phyloP scores from a whole-genome alignment of 2,329 filamentous ascomycete genomes.

The Arachnopeziza araneosa region DNA sequence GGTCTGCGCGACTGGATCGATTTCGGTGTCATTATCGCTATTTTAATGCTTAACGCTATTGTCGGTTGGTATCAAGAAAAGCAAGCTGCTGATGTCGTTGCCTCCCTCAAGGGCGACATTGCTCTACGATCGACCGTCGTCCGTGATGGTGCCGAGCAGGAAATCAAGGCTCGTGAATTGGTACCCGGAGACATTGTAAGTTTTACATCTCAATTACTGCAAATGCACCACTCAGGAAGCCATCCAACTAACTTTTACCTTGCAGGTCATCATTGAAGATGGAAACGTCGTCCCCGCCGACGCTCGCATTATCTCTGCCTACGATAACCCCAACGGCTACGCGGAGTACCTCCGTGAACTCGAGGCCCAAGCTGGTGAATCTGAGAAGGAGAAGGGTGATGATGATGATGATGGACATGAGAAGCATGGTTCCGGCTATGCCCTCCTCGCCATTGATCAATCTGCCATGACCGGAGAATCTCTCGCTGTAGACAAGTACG shows the following conservation, averaged over 20 bases:
- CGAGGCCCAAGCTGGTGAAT: slow-evolving; percentile 53
- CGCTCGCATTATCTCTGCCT: slow-evolving; percentile 67
- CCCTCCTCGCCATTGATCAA: slow-evolving; percentile 68
- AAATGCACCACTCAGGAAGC: background rate
- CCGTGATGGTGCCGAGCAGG: slow-evolving; percentile 60
- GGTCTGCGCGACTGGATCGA: slow-evolving; percentile 74
- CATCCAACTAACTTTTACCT: slow-evolving; percentile 1
- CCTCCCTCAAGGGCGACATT: slow-evolving; percentile 70
- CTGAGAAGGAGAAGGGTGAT: slow-evolving; percentile 48
- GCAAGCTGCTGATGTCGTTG: slow-evolving; percentile 72
- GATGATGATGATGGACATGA: slow-evolving; percentile 51
- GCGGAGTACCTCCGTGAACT: slow-evolving; percentile 62
- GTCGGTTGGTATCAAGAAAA: slow-evolving; percentile 81
- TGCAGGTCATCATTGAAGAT: slow-evolving; percentile 63
- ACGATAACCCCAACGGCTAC: slow-evolving; percentile 61
- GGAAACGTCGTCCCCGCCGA: slow-evolving; percentile 66
- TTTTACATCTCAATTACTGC: background rate
- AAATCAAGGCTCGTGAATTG: slow-evolving; percentile 68
- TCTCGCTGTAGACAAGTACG: slow-evolving; percentile 72
- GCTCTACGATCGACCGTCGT: slow-evolving; percentile 67
- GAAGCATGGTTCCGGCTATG: slow-evolving; percentile 53
- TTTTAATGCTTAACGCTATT: slow-evolving; percentile 67
- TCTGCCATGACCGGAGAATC: slow-evolving; percentile 79
- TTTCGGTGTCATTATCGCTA: slow-evolving; percentile 72
- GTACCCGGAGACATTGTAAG: slow-evolving; percentile 71